phyloP scores from a whole-genome alignment of 345 rosid genomes.

The Clausena lansium region DNA sequence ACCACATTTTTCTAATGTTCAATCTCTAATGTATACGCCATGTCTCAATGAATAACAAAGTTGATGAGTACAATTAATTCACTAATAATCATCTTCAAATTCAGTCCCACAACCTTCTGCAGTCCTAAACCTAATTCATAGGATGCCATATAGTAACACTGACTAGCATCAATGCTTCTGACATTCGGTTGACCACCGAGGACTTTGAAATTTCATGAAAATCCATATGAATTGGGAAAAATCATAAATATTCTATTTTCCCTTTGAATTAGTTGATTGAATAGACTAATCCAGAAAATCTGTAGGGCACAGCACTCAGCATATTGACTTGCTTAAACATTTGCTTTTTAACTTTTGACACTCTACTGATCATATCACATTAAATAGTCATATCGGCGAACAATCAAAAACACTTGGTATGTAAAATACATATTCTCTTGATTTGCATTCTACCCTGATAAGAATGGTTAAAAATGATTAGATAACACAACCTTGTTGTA shows the following conservation, averaged over 20 bases:
- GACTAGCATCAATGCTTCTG: neutral
- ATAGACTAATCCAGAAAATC: neutral
- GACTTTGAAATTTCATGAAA: neutral
- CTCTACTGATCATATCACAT: neutral
- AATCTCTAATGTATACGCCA: neutral
- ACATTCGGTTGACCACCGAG: neutral
- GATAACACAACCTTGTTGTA: conserved; percentile 1
- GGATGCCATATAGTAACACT: neutral
- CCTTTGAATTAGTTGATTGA: neutral
- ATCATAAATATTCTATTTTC: neutral
- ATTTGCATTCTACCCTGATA: neutral
- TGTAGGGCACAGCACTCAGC: neutral
- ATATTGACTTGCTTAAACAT: neutral
- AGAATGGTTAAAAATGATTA: neutral
- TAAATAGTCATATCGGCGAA: neutral
- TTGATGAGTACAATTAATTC: neutral
- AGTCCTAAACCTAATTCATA: neutral
- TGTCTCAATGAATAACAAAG: neutral
- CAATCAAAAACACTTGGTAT: neutral
- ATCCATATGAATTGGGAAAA: neutral
- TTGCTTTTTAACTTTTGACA: neutral
- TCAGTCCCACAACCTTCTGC: neutral
- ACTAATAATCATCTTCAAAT: neutral
- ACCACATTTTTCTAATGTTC: neutral
- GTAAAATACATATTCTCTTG: neutral